Evolutionary conservation across 2,329 filamentous ascomycete species (phyloP).

Genomic region (Penicillium sumatraense): DNA sequence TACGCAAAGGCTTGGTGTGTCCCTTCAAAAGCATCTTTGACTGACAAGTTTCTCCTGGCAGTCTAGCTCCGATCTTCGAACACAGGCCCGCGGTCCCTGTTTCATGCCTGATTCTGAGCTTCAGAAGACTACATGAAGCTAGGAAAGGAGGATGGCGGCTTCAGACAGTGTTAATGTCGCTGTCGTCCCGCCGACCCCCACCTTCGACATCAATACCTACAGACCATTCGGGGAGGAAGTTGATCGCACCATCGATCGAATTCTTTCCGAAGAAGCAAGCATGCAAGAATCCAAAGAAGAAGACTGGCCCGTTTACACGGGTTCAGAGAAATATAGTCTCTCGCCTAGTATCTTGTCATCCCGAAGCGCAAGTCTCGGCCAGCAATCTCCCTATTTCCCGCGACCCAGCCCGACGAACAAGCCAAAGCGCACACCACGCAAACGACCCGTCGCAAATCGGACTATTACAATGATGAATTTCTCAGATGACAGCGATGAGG

Average conservation of each 20-base stretch:
- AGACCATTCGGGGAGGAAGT: constrained; percentile 25
- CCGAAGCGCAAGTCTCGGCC: not conserved
- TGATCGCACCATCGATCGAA: constrained; percentile 26
- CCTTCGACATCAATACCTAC: constrained; percentile 23
- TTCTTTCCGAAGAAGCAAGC: constrained; percentile 30
- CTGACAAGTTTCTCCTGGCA: not conserved
- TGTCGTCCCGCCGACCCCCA: constrained; percentile 24
- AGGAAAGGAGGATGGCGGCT: not conserved
- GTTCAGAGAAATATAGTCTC: not conserved
- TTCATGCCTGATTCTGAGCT: not conserved
- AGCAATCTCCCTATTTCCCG: not conserved
- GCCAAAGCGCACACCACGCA: not conserved
- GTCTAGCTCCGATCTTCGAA: too few species aligned
- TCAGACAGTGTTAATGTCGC: constrained; percentile 8
- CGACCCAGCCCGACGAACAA: not conserved
- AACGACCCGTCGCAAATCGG: not conserved
- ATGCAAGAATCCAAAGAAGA: constrained; percentile 15
- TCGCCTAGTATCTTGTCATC: not conserved
- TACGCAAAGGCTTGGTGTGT: too few species aligned
- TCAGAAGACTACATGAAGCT: not conserved
- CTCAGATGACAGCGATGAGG: constrained; percentile 5
- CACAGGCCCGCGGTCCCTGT: not conserved
- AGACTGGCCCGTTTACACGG: constrained; percentile 6
- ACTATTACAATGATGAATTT: constrained; percentile 16
- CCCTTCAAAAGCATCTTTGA: too few species aligned